These are phyloP conservation scores for Candida boidinii DNA, from an alignment of 805 yeast genomes.

Conservation along the genomic window DNA sequence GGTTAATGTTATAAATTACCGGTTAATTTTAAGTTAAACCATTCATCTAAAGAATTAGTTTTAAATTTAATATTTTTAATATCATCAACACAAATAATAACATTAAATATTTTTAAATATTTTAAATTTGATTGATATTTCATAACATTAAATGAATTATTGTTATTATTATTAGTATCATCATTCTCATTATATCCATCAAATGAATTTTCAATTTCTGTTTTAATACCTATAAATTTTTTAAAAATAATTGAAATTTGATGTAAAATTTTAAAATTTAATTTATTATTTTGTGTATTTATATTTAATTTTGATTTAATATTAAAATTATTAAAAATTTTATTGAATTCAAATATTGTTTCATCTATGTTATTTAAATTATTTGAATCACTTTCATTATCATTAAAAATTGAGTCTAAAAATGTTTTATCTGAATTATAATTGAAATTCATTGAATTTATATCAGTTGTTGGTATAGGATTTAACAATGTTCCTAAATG, in stretches of 20 bases:
- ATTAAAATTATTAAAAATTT: background rate
- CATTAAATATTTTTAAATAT: constrained; percentile 13
- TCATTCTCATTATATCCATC: constrained; percentile 6
- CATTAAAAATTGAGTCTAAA: background rate
- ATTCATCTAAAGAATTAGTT: constrained; percentile 14
- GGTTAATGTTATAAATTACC: no score
- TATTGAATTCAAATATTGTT: background rate
- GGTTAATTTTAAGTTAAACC: constrained; percentile 16
- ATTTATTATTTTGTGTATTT: background rate
- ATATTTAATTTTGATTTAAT: background rate
- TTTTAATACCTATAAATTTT: constrained; percentile 4
- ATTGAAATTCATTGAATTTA: constrained; percentile 1
- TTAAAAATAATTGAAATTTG: constrained; percentile 3
- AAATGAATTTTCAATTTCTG: no score
- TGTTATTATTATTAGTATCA: no score
- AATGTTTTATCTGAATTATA: background rate
- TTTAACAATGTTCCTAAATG: background rate
- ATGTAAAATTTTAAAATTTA: constrained; percentile 4
- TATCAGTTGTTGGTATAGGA: constrained; percentile 1
- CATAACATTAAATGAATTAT: background rate
- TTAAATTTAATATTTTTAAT: constrained; percentile 9
- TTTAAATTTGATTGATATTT: constrained; percentile 3
- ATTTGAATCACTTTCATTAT: background rate
- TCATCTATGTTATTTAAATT: no score
- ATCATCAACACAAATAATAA: constrained; percentile 10